Percentiles rank a stretch among this genome's conserved stretches.
Evolutionary conservation across 2,329 filamentous ascomycete genomes (phyloP).

Genomic region (Ascosphaera acerosa): DNA sequence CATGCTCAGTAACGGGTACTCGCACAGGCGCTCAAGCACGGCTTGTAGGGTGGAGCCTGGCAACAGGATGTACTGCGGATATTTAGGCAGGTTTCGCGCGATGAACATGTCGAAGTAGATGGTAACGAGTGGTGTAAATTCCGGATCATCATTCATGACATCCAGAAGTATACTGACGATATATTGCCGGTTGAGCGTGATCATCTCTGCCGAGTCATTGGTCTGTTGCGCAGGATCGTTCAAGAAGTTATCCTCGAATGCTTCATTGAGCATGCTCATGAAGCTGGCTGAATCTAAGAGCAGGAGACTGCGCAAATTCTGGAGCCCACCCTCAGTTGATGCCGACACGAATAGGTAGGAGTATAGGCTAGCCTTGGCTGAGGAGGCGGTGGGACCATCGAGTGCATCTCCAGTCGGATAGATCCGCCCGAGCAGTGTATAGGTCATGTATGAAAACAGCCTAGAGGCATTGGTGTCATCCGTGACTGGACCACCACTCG

Average conservation of each 20-base stretch:
- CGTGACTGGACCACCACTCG: slow-evolving; percentile 26
- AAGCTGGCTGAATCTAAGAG: slow-evolving; percentile 80
- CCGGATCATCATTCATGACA: slow-evolving; percentile 47
- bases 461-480: slow-evolving; percentile 48
- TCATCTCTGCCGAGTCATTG: slow-evolving; percentile 27
- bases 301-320: slow-evolving; percentile 60
- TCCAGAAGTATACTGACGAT: slow-evolving; percentile 75
- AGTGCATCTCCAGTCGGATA: slow-evolving; percentile 68
- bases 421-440: slow-evolving; percentile 65
- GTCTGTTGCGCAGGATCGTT: slow-evolving; percentile 50
- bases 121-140: slow-evolving; percentile 57
- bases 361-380: slow-evolving; percentile 72
- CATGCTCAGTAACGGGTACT: slow-evolving; percentile 54
- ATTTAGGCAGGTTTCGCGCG: slow-evolving; percentile 84
- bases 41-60: slow-evolving; percentile 64
- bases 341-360: slow-evolving; percentile 81
- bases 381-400: slow-evolving; percentile 41
- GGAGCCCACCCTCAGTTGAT: slow-evolving; percentile 53
- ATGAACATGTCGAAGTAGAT: slow-evolving; percentile 98
- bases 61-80: slow-evolving; percentile 80
- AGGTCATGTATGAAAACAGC: slow-evolving; percentile 85
- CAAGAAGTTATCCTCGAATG: slow-evolving; percentile 82
- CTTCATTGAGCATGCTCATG: slow-evolving; percentile 85
- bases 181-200: slow-evolving; percentile 72
- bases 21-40: slow-evolving; percentile 59